These are phyloP conservation scores for Cladosporium colombiae DNA, from an alignment of 2,329 filamentous ascomycete genomes.

Conservation along the genomic window DNA sequence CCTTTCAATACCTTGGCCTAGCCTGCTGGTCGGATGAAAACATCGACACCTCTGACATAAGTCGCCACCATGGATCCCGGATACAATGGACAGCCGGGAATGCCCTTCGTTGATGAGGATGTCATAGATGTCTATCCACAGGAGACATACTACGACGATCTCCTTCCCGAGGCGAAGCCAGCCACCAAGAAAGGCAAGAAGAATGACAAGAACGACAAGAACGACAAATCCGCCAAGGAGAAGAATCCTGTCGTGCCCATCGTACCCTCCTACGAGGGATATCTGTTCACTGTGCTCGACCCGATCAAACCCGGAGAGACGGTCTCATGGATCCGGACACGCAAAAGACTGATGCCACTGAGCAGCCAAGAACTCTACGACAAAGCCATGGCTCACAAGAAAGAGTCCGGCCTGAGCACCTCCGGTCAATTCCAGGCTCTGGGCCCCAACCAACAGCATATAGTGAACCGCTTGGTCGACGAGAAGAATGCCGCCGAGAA, in stretches of 20 bases:
- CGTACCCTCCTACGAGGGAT: conserved; percentile 3
- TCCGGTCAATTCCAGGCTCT: conserved; percentile 16
- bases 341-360: conserved; percentile 1
- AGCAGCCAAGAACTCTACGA: conserved; percentile 7
- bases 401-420: not conserved
- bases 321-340: not conserved
- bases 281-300: not conserved
- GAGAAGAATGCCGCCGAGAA: conserved; percentile 22
- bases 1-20: too few relatives aligned
- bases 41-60: too few relatives aligned
- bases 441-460: conserved; percentile 21
- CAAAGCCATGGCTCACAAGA: not conserved
- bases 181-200: not conserved
- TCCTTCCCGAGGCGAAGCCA: not conserved
- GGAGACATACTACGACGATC: not conserved
- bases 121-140: not conserved
- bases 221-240: not conserved
- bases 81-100: not conserved
- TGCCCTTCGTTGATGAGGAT: not conserved
- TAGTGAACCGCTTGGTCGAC: conserved; percentile 23
- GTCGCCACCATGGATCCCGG: not conserved
- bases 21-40: not conserved
- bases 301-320: not conserved
- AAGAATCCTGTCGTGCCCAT: conserved; percentile 1
- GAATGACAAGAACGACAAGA: not conserved